Conservation (phyloP, 192 early-diverging fungal species). For the Coemansia sp. region DNA sequence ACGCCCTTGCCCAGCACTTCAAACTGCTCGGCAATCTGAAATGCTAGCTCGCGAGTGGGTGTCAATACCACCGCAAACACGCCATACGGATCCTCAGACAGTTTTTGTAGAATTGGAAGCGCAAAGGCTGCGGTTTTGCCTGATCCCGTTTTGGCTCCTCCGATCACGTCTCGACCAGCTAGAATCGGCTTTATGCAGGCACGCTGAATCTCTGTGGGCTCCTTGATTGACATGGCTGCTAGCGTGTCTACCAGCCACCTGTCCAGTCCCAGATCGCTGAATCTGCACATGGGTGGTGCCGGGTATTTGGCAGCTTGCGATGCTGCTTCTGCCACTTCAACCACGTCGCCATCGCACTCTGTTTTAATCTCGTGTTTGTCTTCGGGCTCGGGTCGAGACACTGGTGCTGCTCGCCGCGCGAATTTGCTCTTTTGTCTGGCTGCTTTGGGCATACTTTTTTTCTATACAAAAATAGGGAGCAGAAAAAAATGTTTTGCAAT, state of each 20-base stretch:
- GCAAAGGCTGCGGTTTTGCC: conserved; percentile 99
- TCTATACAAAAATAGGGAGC: neutral
- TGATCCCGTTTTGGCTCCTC: conserved; percentile 91
- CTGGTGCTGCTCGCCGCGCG: neutral
- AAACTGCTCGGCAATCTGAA: conserved; percentile 99
- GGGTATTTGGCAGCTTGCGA: conserved; percentile 12
- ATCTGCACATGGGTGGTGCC: conserved; percentile 52
- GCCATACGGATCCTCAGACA: conserved; percentile 95
- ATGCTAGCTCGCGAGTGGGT: conserved; percentile 94
- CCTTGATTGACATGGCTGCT: conserved; percentile 72
- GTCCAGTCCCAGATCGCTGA: conserved; percentile 73
- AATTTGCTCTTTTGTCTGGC: neutral
- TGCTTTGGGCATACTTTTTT: conserved; percentile 1
- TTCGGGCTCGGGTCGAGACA: neutral
- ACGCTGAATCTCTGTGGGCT: conserved; percentile 90
- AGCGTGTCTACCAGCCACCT: conserved; percentile 80
- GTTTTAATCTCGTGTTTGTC: conserved; percentile 2
- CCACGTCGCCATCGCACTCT: conserved; percentile 40
- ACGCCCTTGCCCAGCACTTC: conserved; percentile 85
- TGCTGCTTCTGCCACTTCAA: conserved; percentile 20
- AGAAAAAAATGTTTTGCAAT: too few species aligned
- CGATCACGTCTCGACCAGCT: conserved; percentile 78
- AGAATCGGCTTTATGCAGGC: conserved; percentile 83
- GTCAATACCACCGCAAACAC: conserved; percentile 95
- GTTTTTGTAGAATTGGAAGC: conserved; percentile 90